Evolutionary conservation across 148 eudicot species (phyloP).

Genomic region (Silene uniflora): DNA sequence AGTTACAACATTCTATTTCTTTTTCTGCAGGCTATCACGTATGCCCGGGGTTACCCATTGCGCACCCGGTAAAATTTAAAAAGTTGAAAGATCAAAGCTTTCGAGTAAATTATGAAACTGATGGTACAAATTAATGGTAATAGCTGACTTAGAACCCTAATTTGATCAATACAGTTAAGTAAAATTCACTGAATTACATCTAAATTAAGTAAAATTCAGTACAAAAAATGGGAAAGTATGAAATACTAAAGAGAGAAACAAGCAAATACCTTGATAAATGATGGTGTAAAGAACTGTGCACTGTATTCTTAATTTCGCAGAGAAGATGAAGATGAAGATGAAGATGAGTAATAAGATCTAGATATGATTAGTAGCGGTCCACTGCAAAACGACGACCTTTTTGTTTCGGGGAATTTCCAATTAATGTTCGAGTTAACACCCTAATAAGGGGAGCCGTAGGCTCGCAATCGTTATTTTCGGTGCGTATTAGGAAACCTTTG

Average conservation of each 20-base stretch:
- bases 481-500: too few species aligned
- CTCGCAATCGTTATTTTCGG: too few species aligned
- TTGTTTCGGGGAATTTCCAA: too few species aligned
- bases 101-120: neutral
- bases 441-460: too few species aligned
- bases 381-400: constrained; percentile 1
- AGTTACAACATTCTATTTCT: neutral
- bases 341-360: neutral
- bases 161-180: neutral
- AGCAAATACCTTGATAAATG: neutral
- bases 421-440: too few species aligned
- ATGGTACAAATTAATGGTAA: neutral
- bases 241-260: neutral
- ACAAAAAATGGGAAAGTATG: neutral
- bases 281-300: neutral
- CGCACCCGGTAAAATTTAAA: neutral
- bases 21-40: neutral
- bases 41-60: neutral
- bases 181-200: neutral
- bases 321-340: too few species aligned
- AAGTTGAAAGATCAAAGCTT: neutral
- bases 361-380: neutral
- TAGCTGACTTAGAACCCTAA: neutral
- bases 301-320: neutral
- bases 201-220: neutral